Evolutionary conservation across 2,329 filamentous ascomycete species (phyloP).

Genomic region (Colletotrichum sp.): DNA sequence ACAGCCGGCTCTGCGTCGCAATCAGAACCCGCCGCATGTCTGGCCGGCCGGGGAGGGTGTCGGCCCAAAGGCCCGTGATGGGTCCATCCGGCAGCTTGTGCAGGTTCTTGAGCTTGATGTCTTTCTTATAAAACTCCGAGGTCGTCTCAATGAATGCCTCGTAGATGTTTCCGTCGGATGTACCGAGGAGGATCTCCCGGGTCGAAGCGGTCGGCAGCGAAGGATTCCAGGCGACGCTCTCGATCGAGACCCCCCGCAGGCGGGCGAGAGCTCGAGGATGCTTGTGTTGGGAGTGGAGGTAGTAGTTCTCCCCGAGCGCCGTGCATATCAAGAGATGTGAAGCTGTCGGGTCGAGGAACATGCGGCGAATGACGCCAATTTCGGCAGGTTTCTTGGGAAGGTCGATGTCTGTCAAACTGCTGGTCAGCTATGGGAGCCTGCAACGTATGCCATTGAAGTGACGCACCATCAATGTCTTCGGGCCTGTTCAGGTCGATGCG

Average conservation of each 20-base stretch:
- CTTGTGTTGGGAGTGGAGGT: constrained; percentile 93
- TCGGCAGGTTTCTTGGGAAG: constrained; percentile 92
- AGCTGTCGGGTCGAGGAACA: constrained; percentile 97
- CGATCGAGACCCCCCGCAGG: constrained; percentile 85
- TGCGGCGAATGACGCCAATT: constrained; percentile 88
- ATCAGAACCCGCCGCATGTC: constrained; percentile 82
- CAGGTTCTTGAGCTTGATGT: constrained; percentile 86
- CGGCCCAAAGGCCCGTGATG: constrained; percentile 85
- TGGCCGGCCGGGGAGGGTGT: constrained; percentile 69
- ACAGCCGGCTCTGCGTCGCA: constrained; percentile 76
- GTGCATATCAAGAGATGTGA: constrained; percentile 94
- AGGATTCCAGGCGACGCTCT: constrained; percentile 94
- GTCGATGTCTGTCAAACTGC: constrained; percentile 84
- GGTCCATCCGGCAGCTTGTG: constrained; percentile 84
- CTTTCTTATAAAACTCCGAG: constrained; percentile 92
- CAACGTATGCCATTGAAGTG: background rate
- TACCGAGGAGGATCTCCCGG: constrained; percentile 89
- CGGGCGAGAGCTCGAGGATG: constrained; percentile 83
- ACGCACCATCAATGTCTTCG: constrained; percentile 87
- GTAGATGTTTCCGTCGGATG: constrained; percentile 93
- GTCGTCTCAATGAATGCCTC: constrained; percentile 95
- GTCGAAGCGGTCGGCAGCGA: constrained; percentile 92
- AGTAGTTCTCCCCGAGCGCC: constrained; percentile 93
- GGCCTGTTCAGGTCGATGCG: constrained; percentile 93
- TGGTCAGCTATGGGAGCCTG: constrained; percentile 7